Evolutionary conservation across 2,329 filamentous ascomycete species (phyloP).

Genomic region (Paracorniculantispora psalliotae): DNA sequence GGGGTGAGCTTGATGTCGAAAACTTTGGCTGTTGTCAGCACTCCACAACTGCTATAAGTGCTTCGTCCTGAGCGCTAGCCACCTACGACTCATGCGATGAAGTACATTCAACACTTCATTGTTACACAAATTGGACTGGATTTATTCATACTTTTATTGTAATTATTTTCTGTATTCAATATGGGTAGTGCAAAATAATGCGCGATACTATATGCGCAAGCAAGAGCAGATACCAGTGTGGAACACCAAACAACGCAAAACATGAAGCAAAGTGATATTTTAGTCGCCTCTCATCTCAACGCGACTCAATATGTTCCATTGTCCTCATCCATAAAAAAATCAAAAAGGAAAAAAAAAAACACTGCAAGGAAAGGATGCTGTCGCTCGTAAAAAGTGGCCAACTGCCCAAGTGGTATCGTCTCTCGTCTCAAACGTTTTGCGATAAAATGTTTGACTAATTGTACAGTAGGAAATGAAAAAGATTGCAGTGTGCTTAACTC

Average conservation of each 20-base stretch:
- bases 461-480: slow-evolving; percentile 1
- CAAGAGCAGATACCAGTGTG: neutral
- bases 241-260: neutral
- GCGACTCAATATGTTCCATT: neutral
- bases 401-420: slow-evolving; percentile 12
- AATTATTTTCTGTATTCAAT: neutral
- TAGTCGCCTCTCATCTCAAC: neutral
- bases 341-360: neutral
- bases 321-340: neutral
- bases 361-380: neutral
- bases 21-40: neutral
- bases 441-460: slow-evolving; percentile 2
- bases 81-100: too few species aligned
- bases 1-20: neutral
- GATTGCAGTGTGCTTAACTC: neutral
- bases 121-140: too few species aligned
- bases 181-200: neutral
- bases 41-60: neutral
- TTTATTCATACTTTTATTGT: neutral
- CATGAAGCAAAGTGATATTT: neutral
- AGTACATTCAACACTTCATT: too few species aligned
- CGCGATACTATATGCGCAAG: neutral
- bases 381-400: slow-evolving; percentile 1
- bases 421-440: slow-evolving; percentile 5
- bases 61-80: too few species aligned